These are phyloP conservation scores for Ehretia macrophylla DNA, from an alignment of 257 asterid genomes.

Conservation along the genomic window DNA sequence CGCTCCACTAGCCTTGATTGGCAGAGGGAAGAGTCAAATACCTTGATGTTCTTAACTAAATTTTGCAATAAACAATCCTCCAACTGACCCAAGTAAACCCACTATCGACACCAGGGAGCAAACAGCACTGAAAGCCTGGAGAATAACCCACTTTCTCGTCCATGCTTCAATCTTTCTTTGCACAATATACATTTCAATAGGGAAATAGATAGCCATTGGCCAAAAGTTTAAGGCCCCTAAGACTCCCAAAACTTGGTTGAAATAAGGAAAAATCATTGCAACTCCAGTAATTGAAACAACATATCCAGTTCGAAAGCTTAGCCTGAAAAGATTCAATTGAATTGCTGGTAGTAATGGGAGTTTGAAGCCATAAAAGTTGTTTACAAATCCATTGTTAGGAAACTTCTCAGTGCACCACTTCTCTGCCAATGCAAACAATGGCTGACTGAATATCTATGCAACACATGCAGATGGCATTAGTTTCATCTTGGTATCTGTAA, in stretches of 20 bases:
- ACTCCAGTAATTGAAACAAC: conserved; percentile 52
- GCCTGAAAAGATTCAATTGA: conserved; percentile 47
- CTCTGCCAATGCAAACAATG: conserved; percentile 50
- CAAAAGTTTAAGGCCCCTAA: conserved; percentile 62
- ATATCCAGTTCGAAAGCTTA: conserved; percentile 57
- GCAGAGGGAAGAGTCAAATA: too few species aligned
- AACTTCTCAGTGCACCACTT: conserved; percentile 26
- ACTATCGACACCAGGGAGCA: conserved; percentile 44
- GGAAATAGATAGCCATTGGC: conserved; percentile 68
- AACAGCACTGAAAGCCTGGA: conserved; percentile 42
- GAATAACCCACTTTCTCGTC: conserved; percentile 50
- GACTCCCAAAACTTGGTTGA: conserved; percentile 62
- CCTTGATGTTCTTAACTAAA: conserved; percentile 30
- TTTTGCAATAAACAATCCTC: conserved; percentile 48
- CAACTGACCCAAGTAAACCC: conserved; percentile 53
- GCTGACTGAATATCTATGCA: conserved; percentile 70
- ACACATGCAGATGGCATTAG: too few species aligned
- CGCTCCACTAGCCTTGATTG: too few species aligned
- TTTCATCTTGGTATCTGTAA: too few species aligned
- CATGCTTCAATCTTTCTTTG: conserved; percentile 48
- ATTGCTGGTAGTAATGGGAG: conserved; percentile 42
- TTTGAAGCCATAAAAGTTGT: conserved; percentile 33
- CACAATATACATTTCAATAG: conserved; percentile 68
- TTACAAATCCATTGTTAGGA: conserved; percentile 32
- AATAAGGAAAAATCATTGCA: conserved; percentile 54